A percentile compares a stretch with the other conserved stretches of the same genome.
These are phyloP conservation scores for Tillandsia fasciculata DNA, from an alignment of 176 grass and related monocot genomes.

Conservation along the genomic window DNA sequence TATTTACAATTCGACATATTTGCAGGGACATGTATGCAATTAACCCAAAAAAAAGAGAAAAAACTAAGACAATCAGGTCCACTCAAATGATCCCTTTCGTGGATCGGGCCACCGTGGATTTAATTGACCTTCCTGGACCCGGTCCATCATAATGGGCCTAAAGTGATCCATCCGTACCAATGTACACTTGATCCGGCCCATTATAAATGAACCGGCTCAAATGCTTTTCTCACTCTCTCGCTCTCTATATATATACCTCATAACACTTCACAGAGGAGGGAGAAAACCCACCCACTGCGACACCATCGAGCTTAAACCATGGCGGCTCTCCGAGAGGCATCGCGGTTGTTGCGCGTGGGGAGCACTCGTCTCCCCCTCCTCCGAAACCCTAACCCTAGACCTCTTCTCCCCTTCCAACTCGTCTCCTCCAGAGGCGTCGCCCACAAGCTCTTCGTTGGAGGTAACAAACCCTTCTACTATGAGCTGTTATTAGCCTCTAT, in stretches of 20 bases:
- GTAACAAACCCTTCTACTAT: neutral
- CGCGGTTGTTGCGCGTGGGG: constrained; percentile 3
- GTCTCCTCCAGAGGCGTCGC: constrained; percentile 25
- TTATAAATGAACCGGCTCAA: constrained; percentile 9
- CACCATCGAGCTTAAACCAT: neutral
- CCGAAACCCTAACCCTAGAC: neutral
- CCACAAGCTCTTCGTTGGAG: constrained; percentile 43
- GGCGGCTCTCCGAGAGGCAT: constrained; percentile 19
- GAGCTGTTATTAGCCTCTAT: neutral
- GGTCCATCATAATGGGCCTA: too few relatives aligned
- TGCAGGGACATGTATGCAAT: too few relatives aligned
- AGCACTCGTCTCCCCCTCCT: constrained; percentile 5
- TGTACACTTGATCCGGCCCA: constrained; percentile 12
- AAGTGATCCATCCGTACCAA: neutral
- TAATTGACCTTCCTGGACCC: constrained; percentile 4
- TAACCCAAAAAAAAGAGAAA: neutral
- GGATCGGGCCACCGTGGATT: too few relatives aligned
- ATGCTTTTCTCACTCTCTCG: neutral
- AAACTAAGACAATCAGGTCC: neutral
- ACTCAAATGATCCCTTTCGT: neutral
- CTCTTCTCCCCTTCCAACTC: constrained; percentile 19
- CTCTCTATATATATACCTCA: too few relatives aligned
- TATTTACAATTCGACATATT: too few relatives aligned
- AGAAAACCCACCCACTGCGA: too few relatives aligned
- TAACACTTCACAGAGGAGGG: too few relatives aligned